A percentile compares a stretch with the other conserved stretches of the same genome.
These are phyloP conservation scores for Fraxinus pennsylvanica DNA, from an alignment of 257 asterid species.

Conservation along the genomic window DNA sequence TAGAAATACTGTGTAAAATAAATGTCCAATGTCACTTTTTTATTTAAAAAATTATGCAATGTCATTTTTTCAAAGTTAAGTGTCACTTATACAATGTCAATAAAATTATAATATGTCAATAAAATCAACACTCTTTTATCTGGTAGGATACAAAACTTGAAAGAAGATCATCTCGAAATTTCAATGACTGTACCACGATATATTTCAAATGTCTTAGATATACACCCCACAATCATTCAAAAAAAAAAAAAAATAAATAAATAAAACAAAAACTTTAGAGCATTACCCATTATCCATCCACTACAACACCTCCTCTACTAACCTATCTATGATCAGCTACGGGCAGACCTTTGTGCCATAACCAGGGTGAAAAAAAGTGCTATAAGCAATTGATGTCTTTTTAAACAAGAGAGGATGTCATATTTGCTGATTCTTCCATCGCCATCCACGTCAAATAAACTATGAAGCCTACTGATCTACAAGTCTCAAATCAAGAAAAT, in stretches of 20 bases:
- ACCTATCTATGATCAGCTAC: constrained; percentile 25
- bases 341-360: constrained; percentile 30
- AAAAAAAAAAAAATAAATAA: background rate
- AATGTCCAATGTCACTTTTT: too few relatives aligned
- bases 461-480: constrained; percentile 65
- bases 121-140: background rate
- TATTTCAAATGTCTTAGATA: constrained; percentile 16
- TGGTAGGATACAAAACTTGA: constrained; percentile 12
- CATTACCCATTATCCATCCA: too few relatives aligned
- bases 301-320: constrained; percentile 28
- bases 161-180: background rate
- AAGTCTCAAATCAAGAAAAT: constrained; percentile 7
- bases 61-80: too few relatives aligned
- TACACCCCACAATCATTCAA: constrained; percentile 7
- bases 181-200: background rate
- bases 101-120: background rate
- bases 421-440: constrained; percentile 72
- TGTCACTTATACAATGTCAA: too few relatives aligned
- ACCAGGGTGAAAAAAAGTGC: constrained; percentile 61
- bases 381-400: constrained; percentile 64
- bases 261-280: background rate
- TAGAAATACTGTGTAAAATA: too few relatives aligned
- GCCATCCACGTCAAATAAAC: constrained; percentile 56
- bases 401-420: constrained; percentile 59
- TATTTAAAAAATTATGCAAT: too few relatives aligned